Evolutionary conservation across 306 rosid species (phyloP).

Genomic region (Rubus parviflorus): DNA sequence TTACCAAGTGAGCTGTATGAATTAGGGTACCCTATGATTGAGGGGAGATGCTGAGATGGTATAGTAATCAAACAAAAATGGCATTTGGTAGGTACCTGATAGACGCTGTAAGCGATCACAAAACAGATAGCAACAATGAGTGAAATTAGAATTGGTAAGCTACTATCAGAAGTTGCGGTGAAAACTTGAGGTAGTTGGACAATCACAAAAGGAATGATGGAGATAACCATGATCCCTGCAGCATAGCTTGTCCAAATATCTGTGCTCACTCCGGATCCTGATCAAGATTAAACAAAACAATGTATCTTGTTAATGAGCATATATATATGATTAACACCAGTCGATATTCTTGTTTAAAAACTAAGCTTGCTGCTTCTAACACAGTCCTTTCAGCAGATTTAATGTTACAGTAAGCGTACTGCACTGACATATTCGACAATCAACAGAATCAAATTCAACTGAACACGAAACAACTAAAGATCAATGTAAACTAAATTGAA

Average conservation of each 20-base stretch:
- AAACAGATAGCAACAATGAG: constrained; percentile 13
- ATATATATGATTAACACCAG: neutral
- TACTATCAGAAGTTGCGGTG: neutral
- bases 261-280: constrained; percentile 27
- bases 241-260: constrained; percentile 27
- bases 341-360: neutral
- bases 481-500: neutral
- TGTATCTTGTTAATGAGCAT: neutral
- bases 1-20: neutral
- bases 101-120: constrained; percentile 19
- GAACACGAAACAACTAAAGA: neutral
- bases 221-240: constrained; percentile 19
- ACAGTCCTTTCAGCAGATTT: neutral
- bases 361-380: neutral
- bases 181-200: constrained; percentile 24
- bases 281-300: neutral
- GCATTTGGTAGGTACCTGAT: constrained; percentile 20
- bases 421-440: neutral
- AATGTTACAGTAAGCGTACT: neutral
- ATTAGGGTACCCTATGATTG: too few relatives aligned
- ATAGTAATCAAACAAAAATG: neutral
- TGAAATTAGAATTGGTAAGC: constrained; percentile 12
- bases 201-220: constrained; percentile 9
- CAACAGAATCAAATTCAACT: neutral
- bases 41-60: neutral